Conservation (phyloP, 1,284 basidiomycete species). For the Tylopilus sp. region DNA sequence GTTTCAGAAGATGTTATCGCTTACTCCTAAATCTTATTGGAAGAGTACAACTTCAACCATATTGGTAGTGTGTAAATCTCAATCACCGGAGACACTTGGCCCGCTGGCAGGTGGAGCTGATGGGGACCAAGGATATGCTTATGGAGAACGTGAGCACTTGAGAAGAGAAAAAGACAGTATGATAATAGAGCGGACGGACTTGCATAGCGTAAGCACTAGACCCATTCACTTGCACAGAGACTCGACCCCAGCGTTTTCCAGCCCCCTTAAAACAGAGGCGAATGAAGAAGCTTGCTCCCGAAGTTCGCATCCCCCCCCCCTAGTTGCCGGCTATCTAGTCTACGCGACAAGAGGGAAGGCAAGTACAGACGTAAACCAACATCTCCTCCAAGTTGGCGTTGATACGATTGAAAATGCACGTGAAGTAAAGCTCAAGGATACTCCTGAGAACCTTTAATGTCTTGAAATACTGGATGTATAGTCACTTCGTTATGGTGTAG, state of each 20-base stretch:
- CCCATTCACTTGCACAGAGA: not conserved
- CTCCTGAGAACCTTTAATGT: slow-evolving; percentile 83
- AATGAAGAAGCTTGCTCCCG: slow-evolving; percentile 96
- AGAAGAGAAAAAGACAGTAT: slow-evolving; percentile 68
- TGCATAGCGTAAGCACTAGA: slow-evolving; percentile 68
- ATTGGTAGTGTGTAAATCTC: slow-evolving; percentile 88
- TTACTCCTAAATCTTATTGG: slow-evolving; percentile 50
- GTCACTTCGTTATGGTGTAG: too few species aligned
- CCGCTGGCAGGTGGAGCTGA: slow-evolving; percentile 83
- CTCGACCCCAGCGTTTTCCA: slow-evolving; percentile 46
- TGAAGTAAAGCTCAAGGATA: slow-evolving; percentile 89
- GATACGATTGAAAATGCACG: slow-evolving; percentile 90
- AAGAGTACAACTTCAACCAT: slow-evolving; percentile 82
- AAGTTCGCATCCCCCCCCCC: too few species aligned
- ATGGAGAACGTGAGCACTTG: slow-evolving; percentile 69
- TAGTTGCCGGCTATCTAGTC: too few species aligned
- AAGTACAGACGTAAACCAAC: slow-evolving; percentile 83
- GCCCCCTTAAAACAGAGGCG: slow-evolving; percentile 88
- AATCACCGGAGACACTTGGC: slow-evolving; percentile 82
- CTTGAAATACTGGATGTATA: too few species aligned
- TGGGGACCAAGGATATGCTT: slow-evolving; percentile 71
- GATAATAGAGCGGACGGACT: slow-evolving; percentile 80
- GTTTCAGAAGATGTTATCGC: slow-evolving; percentile 19
- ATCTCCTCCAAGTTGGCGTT: slow-evolving; percentile 89
- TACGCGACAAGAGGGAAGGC: too few species aligned